Evolutionary conservation across 306 rosid species (phyloP), one percentile per base, ranked within the genome.

Genomic region (Fagus crenata): DNA sequence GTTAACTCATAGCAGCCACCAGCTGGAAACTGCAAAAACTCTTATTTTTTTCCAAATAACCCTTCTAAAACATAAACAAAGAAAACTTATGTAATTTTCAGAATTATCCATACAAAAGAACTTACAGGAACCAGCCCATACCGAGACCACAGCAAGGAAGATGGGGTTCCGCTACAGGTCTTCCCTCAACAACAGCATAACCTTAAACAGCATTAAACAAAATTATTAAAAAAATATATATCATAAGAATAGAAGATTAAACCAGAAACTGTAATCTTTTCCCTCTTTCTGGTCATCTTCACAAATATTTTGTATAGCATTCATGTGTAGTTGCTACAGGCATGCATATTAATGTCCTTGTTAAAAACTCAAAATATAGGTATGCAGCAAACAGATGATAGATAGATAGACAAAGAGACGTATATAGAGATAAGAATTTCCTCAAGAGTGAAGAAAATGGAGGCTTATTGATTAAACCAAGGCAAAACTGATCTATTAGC

Each of bases 141-240:
- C 98, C 96, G 69, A 89, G 58, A 67, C 97, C 97, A 79, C 97
- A 93, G 69, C 91, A 93, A 51, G 90, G 86, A 77, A 89, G 96
- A 63, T 88, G 90, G 8, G 32, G 87, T 73, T 88, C 92, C 64
- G 81, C 82, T 1, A 84, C 9, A 5, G 93, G 89, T 53, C 82
- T 83, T 76, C 88, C 92, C 72, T 89, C 92, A 74, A 84, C 79
- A 75, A 87, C 80, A 12, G 80, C 90, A 83, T 88, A 89, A 75
- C 91, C 98, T 93, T 84, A 71, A 81, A 78, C 7, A 60, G 69
- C 32, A 61, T 51, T 9, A 46, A 46, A 46, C 14, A 46, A 46
- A 46, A 43, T 1, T 3, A 43, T 8, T 42, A 3, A 63, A 35
- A 67, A 35, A 41, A 63, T 17, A 18, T 54, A 41, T 28, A 49